phyloP scores from a whole-genome alignment of 2,329 filamentous ascomycete genomes.

The Trichoderma gracile region DNA sequence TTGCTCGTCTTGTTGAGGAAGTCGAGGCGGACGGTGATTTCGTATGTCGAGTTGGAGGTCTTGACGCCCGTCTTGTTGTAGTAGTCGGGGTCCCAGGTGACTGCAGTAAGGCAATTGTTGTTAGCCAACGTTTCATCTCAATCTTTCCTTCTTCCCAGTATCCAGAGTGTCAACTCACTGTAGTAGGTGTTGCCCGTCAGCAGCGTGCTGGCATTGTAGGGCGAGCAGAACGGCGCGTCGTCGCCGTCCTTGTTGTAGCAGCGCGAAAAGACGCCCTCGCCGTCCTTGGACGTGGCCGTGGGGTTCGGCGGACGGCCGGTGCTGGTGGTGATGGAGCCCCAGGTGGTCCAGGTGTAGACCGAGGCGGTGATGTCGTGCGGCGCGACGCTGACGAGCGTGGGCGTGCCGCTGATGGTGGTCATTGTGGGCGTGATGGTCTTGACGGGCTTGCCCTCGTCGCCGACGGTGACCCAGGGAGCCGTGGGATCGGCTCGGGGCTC shows the following conservation, averaged over 20 bases:
- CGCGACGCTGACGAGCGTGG: slow-evolving; percentile 42
- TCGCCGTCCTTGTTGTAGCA: slow-evolving; percentile 52
- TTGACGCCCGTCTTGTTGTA: slow-evolving; percentile 43
- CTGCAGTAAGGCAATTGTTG: slow-evolving; percentile 37
- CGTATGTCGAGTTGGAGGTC: slow-evolving; percentile 35
- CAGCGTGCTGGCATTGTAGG: slow-evolving; percentile 46
- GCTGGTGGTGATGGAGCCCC: slow-evolving; percentile 43
- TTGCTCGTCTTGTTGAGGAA: slow-evolving; percentile 42
- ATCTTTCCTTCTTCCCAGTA: too few relatives aligned
- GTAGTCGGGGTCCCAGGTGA: slow-evolving; percentile 58
- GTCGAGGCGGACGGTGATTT: slow-evolving; percentile 44
- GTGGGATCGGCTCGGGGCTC: slow-evolving; percentile 19
- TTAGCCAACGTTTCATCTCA: too few relatives aligned
- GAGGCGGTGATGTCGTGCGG: slow-evolving; percentile 51
- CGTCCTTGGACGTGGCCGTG: slow-evolving; percentile 44
- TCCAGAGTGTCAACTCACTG: slow-evolving; percentile 39
- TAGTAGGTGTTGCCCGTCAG: slow-evolving; percentile 53
- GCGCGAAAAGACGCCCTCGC: slow-evolving; percentile 50
- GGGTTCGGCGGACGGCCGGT: slow-evolving; percentile 48
- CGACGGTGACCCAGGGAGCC: slow-evolving; percentile 55
- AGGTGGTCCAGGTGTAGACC: slow-evolving; percentile 42
- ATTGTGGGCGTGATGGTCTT: slow-evolving; percentile 52
- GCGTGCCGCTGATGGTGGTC: slow-evolving; percentile 49
- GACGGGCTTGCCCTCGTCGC: slow-evolving; percentile 47
- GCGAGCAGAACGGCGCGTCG: slow-evolving; percentile 55